Conservation (phyloP, 495 filamentous ascomycete genomes). For the Penicillium pulvis region DNA sequence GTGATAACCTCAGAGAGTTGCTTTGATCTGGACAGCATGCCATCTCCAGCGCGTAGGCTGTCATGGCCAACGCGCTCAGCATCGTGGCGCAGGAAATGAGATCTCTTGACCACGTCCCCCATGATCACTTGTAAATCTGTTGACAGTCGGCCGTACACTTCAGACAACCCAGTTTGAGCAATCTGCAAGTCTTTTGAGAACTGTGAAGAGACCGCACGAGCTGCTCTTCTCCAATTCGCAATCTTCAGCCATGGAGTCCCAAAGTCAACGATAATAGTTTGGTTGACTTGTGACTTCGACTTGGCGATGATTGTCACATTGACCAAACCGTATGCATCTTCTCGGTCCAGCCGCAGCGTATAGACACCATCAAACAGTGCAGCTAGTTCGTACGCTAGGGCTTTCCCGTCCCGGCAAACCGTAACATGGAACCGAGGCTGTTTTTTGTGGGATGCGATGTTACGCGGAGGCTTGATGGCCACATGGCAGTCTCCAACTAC, state of each 20-base stretch:
- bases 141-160: slow-evolving; percentile 47
- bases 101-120: slow-evolving; percentile 49
- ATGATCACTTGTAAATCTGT: slow-evolving; percentile 53
- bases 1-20: slow-evolving; percentile 39
- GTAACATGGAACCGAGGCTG: slow-evolving; percentile 53
- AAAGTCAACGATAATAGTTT: slow-evolving; percentile 59
- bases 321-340: slow-evolving; percentile 60
- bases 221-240: slow-evolving; percentile 57
- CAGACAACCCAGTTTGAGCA: slow-evolving; percentile 45
- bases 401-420: slow-evolving; percentile 44
- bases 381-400: slow-evolving; percentile 52
- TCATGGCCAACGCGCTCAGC: slow-evolving; percentile 32
- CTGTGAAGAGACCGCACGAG: slow-evolving; percentile 41
- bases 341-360: slow-evolving; percentile 55
- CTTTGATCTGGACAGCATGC: slow-evolving; percentile 39
- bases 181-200: slow-evolving; percentile 45
- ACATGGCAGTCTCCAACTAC: slow-evolving; percentile 63
- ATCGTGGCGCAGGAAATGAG: slow-evolving; percentile 39
- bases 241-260: slow-evolving; percentile 65
- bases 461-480: slow-evolving; percentile 57
- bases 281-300: slow-evolving; percentile 53
- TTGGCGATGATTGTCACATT: slow-evolving; percentile 58
- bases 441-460: slow-evolving; percentile 49
- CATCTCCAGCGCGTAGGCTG: slow-evolving; percentile 28
- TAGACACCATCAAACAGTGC: slow-evolving; percentile 61